A percentile compares a stretch with the other conserved stretches of the same genome.
Conservation (phyloP, 73 alveolate species). For the Paramecium primaurelia region DNA sequence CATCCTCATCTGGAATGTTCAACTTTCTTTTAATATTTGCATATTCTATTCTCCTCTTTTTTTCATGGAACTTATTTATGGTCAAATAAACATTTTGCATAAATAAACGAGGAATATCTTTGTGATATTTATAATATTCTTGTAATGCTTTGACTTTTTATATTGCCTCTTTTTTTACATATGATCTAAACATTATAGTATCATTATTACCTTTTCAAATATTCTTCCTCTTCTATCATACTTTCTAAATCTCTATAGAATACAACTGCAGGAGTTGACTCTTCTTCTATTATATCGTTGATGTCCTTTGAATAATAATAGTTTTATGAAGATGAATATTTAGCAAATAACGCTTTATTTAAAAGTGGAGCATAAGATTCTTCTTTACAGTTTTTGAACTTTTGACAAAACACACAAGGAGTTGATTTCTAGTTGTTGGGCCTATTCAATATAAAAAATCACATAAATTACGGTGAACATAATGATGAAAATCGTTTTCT, state of each 20-base stretch:
- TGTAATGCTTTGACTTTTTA: not conserved
- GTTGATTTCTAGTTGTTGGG: not conserved
- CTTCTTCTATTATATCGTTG: slow-evolving; percentile 54
- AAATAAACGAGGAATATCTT: slow-evolving; percentile 57
- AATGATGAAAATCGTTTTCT: slow-evolving; percentile 18
- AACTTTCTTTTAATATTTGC: slow-evolving; percentile 46
- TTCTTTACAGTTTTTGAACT: slow-evolving; percentile 7
- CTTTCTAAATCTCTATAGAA: slow-evolving; percentile 54
- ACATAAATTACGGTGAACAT: slow-evolving; percentile 1
- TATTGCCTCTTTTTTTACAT: not conserved
- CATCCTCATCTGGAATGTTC: slow-evolving; percentile 51
- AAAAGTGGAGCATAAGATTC: slow-evolving; percentile 50
- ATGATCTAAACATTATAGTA: not conserved
- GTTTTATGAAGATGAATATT: slow-evolving; percentile 59
- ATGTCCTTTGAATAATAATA: slow-evolving; percentile 62
- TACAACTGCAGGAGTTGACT: slow-evolving; percentile 49
- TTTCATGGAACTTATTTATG: slow-evolving; percentile 55
- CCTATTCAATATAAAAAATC: not conserved
- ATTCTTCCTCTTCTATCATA: slow-evolving; percentile 54
- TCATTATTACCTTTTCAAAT: slow-evolving; percentile 43
- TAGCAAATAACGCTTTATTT: slow-evolving; percentile 54
- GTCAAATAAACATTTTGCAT: slow-evolving; percentile 45
- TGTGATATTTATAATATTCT: slow-evolving; percentile 57
- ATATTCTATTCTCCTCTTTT: slow-evolving; percentile 57
- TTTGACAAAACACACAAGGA: slow-evolving; percentile 25